These are phyloP conservation scores for Trichomonascaceae sp. DNA, from an alignment of 1,139 yeast species.

Conservation along the genomic window DNA sequence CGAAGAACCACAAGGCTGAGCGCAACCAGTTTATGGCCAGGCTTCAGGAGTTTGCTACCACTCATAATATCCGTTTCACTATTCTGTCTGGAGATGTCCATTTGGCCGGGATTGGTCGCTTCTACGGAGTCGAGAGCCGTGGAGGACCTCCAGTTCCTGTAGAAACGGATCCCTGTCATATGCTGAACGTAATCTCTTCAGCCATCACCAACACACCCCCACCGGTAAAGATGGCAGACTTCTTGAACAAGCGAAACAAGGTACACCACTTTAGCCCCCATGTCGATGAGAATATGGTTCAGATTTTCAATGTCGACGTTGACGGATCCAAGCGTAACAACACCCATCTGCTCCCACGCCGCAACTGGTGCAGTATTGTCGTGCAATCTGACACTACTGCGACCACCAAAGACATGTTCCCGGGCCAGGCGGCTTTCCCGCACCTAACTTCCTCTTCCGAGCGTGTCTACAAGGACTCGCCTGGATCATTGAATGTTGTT, in stretches of 20 bases:
- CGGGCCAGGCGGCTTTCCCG: constrained; percentile 12
- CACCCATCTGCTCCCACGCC: constrained; percentile 52
- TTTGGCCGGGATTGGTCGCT: constrained; percentile 69
- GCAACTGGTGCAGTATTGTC: constrained; percentile 50
- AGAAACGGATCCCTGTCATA: constrained; percentile 58
- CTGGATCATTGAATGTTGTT: constrained; percentile 51
- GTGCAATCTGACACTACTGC: constrained; percentile 15
- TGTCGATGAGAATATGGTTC: constrained; percentile 72
- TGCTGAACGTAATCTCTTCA: constrained; percentile 73
- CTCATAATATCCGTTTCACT: constrained; percentile 58
- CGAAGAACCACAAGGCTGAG: constrained; percentile 67
- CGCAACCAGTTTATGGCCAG: constrained; percentile 48
- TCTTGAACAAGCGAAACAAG: constrained; percentile 51
- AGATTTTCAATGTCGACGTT: constrained; percentile 50
- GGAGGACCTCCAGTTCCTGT: constrained; percentile 30
- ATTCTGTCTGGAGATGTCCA: constrained; percentile 91
- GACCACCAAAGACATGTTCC: constrained; percentile 11
- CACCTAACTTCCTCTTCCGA: constrained; percentile 31
- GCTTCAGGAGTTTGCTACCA: constrained; percentile 51
- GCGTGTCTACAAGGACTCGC: constrained; percentile 25
- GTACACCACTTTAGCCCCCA: constrained; percentile 50
- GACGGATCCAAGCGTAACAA: constrained; percentile 44
- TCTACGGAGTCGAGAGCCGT: constrained; percentile 41
- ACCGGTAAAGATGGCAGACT: constrained; percentile 68
- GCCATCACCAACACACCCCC: constrained; percentile 93